A percentile compares a stretch with the other conserved stretches of the same genome.
Conservation (phyloP, 2,329 filamentous ascomycete species). For the Pseudogymnoascus sp. region DNA sequence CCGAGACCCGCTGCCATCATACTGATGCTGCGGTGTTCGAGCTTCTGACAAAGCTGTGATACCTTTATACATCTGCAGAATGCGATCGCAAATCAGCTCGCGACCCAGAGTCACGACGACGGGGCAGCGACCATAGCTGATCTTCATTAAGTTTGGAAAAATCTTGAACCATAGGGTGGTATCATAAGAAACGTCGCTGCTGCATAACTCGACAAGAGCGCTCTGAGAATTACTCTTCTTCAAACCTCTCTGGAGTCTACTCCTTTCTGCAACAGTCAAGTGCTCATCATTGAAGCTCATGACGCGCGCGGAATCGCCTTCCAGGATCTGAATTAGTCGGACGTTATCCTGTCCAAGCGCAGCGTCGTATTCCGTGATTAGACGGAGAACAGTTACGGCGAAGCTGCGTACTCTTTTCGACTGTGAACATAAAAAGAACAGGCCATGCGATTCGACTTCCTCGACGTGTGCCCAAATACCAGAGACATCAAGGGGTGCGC, state of each 20-base stretch:
- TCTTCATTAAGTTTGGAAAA: conserved; percentile 87
- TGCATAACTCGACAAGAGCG: conserved; percentile 85
- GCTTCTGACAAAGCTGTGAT: conserved; percentile 73
- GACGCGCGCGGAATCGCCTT: conserved; percentile 78
- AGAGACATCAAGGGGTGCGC: conserved; percentile 73
- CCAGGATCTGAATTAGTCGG: conserved; percentile 83
- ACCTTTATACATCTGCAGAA: conserved; percentile 84
- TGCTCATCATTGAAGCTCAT: conserved; percentile 91
- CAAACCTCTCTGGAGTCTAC: conserved; percentile 81
- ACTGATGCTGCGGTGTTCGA: conserved; percentile 49
- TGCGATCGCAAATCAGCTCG: conserved; percentile 84
- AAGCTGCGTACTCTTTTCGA: conserved; percentile 82
- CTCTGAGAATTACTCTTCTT: conserved; percentile 75
- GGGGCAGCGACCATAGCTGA: conserved; percentile 83
- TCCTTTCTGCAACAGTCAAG: conserved; percentile 83
- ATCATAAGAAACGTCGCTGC: conserved; percentile 91
- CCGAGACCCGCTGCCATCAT: conserved; percentile 43
- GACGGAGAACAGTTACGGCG: conserved; percentile 81
- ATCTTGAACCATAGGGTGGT: conserved; percentile 96
- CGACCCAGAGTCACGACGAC: conserved; percentile 85
- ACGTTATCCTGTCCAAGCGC: conserved; percentile 67
- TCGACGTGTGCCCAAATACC: conserved; percentile 89
- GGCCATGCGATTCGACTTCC: conserved; percentile 88
- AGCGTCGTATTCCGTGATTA: conserved; percentile 89
- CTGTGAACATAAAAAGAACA: conserved; percentile 96